Conservation (phyloP, 225 moss, liverwort and hornwort genomes). For the Pseudoscleropodium purum region DNA sequence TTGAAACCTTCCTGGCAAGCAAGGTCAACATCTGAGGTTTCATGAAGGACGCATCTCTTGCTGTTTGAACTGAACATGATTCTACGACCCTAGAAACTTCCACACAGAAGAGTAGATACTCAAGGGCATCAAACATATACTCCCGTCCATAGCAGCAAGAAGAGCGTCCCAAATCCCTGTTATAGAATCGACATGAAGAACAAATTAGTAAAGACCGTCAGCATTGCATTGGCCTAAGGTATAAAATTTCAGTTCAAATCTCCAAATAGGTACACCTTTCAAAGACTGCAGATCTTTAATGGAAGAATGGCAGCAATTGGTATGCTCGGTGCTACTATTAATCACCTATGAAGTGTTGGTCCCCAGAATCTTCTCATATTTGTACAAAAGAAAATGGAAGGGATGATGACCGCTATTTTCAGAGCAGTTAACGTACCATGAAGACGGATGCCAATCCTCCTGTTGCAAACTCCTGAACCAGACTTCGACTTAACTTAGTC, state of each 20-base stretch:
- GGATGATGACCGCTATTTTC: not conserved
- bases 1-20: not conserved
- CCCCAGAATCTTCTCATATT: not conserved
- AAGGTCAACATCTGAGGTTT: constrained; percentile 2
- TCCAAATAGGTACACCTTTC: not conserved
- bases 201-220: not conserved
- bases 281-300: not conserved
- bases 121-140: constrained; percentile 69
- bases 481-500: constrained; percentile 81
- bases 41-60: not conserved
- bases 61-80: not conserved
- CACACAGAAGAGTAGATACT: not conserved
- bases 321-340: not conserved
- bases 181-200: not conserved
- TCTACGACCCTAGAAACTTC: constrained; percentile 10
- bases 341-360: not conserved
- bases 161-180: constrained; percentile 96
- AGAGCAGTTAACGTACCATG: constrained; percentile 34
- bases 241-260: not conserved
- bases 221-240: not conserved
- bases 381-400: not conserved
- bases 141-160: constrained; percentile 92
- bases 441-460: constrained; percentile 84
- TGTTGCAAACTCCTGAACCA: constrained; percentile 66
- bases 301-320: not conserved